phyloP scores from a whole-genome alignment of 2,329 filamentous ascomycete genomes.

The Fusarium bulbicola region DNA sequence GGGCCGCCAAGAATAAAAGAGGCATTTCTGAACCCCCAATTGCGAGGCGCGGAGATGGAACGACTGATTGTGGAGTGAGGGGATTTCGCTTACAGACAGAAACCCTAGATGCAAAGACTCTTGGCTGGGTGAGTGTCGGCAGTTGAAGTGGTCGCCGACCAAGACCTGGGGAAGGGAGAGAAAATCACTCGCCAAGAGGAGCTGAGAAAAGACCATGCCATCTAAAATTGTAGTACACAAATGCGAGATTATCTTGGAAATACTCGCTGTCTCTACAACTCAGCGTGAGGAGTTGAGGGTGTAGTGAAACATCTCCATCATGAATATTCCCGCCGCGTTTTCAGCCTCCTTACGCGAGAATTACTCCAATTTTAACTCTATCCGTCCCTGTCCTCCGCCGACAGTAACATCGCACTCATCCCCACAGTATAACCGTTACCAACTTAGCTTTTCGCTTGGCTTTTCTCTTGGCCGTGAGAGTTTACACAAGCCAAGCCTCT shows the following conservation, averaged over 20 bases:
- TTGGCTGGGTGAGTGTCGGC: conserved; percentile 2
- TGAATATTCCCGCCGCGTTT: neutral
- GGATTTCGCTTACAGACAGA: neutral
- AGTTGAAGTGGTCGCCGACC: conserved; percentile 13
- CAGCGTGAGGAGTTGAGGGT: neutral
- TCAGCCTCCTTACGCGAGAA: neutral
- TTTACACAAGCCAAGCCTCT: conserved; percentile 17
- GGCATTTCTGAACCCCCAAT: conserved; percentile 8
- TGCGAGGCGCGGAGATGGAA: neutral
- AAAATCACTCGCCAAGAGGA: conserved; percentile 16
- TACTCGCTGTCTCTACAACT: neutral
- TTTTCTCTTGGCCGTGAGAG: neutral
- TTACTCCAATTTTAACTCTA: neutral
- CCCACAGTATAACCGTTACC: neutral
- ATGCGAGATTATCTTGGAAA: neutral
- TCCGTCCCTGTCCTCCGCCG: neutral
- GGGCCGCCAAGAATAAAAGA: neutral
- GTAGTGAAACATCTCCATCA: accelerated
- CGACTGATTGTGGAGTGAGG: neutral
- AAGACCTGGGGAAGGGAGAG: neutral
- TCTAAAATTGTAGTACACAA: neutral
- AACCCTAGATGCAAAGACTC: neutral
- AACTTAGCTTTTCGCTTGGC: conserved; percentile 21
- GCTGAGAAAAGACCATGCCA: neutral
- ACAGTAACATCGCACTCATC: neutral